Evolutionary conservation across 441 rosid species (phyloP), one percentile per base, ranked within the genome.

Genomic region (Isatis lusitanica): DNA sequence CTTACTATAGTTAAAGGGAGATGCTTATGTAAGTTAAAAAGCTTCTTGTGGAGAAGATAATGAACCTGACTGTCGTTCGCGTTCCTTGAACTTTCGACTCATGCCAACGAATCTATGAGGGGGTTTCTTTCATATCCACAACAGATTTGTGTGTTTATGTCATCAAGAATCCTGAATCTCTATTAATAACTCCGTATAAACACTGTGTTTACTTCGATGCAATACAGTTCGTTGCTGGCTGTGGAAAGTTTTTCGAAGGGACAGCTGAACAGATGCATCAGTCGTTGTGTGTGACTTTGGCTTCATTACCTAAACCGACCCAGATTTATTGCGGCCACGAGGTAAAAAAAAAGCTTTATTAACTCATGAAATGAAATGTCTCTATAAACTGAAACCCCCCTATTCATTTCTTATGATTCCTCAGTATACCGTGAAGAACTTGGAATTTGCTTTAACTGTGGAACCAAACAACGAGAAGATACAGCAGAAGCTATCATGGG

Each of bases 241-340:
- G 97, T 57, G 97, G 98, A n/a, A 94, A 82, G 70, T 87, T 94
- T 81, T 90, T 87, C n/a, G 98, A 94, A 85, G 98, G 98, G 71
- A 88, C 97, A 26, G 97, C 97, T 66, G 93, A 94, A 52, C 95
- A 94, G 81, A 94, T 94, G 98, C 80, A 94, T 78, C 91, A 90
- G 58, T 94, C 98, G 5, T 81, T 94, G 52, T 91, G 97, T 79
- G 88, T 86, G 63, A 94, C 94, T 21, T 73, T 94, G 80, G 92
- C 86, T 46, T 87, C 98, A 47, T 77, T 94, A 82, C 97, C 97
- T 30, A 87, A 85, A 76, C 91, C 90, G 18, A 88, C 98, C 58
- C 85, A 78, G 78, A 84, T 94, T 65, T 94, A 86, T 78, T 94
- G 98, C 35, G 97, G 98, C 73, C 96, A 94, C 17, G 98, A 91